Evolutionary conservation across 345 rosid genomes (phyloP), one percentile per base, ranked within the genome.

Genomic region (Populus euphratica): DNA sequence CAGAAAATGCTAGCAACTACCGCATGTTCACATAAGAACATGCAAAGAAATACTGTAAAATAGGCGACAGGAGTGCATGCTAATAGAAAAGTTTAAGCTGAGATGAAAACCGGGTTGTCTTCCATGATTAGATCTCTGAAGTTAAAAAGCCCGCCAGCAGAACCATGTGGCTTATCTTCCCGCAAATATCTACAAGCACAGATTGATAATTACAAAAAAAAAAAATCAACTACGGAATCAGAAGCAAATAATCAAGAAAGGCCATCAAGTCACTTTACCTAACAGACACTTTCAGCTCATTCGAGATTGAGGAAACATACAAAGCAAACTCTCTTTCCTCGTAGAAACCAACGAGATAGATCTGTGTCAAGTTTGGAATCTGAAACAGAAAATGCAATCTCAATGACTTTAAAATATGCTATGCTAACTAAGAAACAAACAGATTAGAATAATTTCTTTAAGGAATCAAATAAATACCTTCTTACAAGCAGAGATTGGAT

Each of bases 401-500:
- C 44, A 77, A 77, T 52, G 43, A 78, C 12, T 66, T 18, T 11
- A 49, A 49, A 11, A 49, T 27, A 25, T 65, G n/a, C 11, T n/a
- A 61, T 4, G 27, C 33, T 5, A 7, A 38, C 18, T 29, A 12
- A 5, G 8, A 75, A 39, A 16, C 44, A 31, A 4, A 14, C 4
- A 8, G 16, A 74, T 31, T 11, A 38, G 4, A 62, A 76, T 5
- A 6, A 49, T 6, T 39, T 27, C 18, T 20, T 68, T 27, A 41
- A 63, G 49, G 64, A 56, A 81, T 63, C 64, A 75, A 56, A 75
- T n/a, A 68, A 68, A 31, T 85, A 94, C 99, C 89, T 86, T 90
- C 87, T 91, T 95, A 80, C 99, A 95, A 85, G 98, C 99, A 77
- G 98, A 90, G 77, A 95, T 95, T 1, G 99, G 99, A 81, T 93